These are phyloP conservation scores for Gautieria morchelliformis DNA, from an alignment of 768 basidiomycete species.

Conservation along the genomic window DNA sequence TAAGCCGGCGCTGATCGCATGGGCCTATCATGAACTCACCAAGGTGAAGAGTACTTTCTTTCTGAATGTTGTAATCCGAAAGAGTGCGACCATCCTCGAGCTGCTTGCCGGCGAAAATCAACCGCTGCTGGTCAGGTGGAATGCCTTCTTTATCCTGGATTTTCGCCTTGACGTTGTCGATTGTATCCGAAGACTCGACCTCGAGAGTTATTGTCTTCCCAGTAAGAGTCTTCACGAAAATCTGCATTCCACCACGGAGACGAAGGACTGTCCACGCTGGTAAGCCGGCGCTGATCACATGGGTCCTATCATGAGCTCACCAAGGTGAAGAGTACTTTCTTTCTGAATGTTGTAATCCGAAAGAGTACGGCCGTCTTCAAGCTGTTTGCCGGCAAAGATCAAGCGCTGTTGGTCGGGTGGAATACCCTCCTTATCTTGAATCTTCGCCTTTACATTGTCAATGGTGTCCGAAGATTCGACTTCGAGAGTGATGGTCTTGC, in stretches of 20 bases:
- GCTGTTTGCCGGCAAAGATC: conserved; percentile 95
- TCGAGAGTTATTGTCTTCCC: conserved; percentile 89
- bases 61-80: conserved; percentile 90
- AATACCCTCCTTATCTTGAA: conserved; percentile 79
- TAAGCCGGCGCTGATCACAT: not conserved
- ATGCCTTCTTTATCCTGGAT: conserved; percentile 83
- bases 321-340: conserved; percentile 82
- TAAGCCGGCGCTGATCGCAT: not conserved
- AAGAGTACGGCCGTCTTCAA: conserved; percentile 87
- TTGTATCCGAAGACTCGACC: conserved; percentile 70
- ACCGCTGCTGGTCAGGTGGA: conserved; percentile 84
- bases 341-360: conserved; percentile 94
- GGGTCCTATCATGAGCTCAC: conserved; percentile 14
- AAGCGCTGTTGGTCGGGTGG: conserved; percentile 88
- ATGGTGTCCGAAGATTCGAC: conserved; percentile 74
- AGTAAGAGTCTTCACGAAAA: conserved; percentile 82
- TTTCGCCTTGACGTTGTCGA: conserved; percentile 74
- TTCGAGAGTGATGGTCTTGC: conserved; percentile 87
- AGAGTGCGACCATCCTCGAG: conserved; percentile 89
- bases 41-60: conserved; percentile 86
- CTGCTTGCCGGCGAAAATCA: conserved; percentile 97
- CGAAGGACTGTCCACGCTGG: not conserved
- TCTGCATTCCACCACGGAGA: conserved; percentile 45
- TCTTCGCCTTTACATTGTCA: conserved; percentile 74
- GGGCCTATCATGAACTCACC: conserved; percentile 16